Base-by-base conservation (phyloP, 1,139 yeast species). In the Candida buenavistaensis region DNA sequence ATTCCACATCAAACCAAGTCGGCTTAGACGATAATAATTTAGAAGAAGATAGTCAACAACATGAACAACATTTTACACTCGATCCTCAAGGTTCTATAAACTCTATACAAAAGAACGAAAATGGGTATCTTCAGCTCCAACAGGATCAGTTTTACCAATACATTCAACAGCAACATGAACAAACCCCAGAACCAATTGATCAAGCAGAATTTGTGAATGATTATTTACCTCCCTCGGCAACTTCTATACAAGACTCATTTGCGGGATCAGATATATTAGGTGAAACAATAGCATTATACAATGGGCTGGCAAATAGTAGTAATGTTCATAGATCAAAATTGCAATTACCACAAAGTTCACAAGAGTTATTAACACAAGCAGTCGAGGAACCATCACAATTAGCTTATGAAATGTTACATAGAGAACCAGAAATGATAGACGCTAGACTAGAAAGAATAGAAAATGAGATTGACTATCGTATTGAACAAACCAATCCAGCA, bases 381-480 rank as follows among this genome's bases (percentile, higher is more conserved):
- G 11, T 5, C 5, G n/a, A 11, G 14, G 21, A 16, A 3, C 15
- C 32, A 7, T 21, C 24, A 23, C 30, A 26, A 15, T 8, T 23
- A 12, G n/a, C 12, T 8, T 26, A 17, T 3, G 14, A 22, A 19
- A 20, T 25, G 7, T 21, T 33, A 12, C 45, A 44, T 30, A 35
- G 36, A 16, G 45, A 31, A 30, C 47, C 47, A 13, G 40, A 44
- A 11, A 44, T 44, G 36, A 33, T 31, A 24, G 46, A 39, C 6
- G 40, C 39, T 6, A 16, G 36, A 17, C 17, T 34, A 4, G 45
- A 41, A 19, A 23, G 34, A n/a, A 23, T 40, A 20, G 46, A 37
- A 5, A 27, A 30, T 27, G 30, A 30, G 20, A 14, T 28, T 13
- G 36, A 24, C 8, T 31, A 37, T 5, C 17, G 36, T 30, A 17